Percentiles rank a stretch among this genome's conserved stretches.
Evolutionary conservation across 768 basidiomycete genomes (phyloP).

Genomic region (Ephemerocybe angulata): DNA sequence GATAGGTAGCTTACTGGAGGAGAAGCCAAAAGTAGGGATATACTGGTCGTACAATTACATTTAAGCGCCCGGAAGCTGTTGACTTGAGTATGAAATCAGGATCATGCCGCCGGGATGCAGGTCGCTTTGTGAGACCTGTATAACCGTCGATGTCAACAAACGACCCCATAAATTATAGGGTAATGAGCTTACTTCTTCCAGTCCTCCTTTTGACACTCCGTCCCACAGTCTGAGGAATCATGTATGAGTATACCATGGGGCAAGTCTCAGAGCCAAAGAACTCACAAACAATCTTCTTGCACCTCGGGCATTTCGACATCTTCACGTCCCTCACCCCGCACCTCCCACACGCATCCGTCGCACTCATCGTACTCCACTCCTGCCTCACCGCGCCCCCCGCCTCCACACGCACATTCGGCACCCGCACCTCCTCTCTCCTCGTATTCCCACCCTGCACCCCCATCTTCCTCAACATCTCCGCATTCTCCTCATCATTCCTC

Average conservation of each 20-base stretch:
- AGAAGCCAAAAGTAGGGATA: too few species aligned
- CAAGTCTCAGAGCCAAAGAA: background rate
- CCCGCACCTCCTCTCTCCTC: conserved; percentile 22
- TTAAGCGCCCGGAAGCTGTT: too few species aligned
- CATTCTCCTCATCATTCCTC: conserved; percentile 20
- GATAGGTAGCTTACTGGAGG: too few species aligned
- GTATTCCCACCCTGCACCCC: conserved; percentile 6
- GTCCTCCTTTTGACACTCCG: conserved; percentile 23
- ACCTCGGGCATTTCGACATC: conserved; percentile 23
- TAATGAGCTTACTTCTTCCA: conserved; percentile 18
- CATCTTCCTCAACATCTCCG: conserved; percentile 7
- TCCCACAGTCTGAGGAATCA: conserved; percentile 19
- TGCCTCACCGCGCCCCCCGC: conserved; percentile 13
- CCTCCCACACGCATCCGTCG: conserved; percentile 27
- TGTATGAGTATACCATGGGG: background rate
- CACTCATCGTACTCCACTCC: conserved; percentile 18
- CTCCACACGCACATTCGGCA: conserved; percentile 17
- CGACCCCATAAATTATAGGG: background rate
- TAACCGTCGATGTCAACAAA: background rate
- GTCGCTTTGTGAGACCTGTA: background rate
- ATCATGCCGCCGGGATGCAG: too few species aligned
- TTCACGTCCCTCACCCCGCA: conserved; percentile 26
- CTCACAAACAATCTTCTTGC: conserved; percentile 26
- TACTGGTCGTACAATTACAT: too few species aligned
- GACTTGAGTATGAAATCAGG: too few species aligned